Base-by-base conservation (phyloP, 2,329 filamentous ascomycete genomes). In the Nigrospora osmanthi region DNA sequence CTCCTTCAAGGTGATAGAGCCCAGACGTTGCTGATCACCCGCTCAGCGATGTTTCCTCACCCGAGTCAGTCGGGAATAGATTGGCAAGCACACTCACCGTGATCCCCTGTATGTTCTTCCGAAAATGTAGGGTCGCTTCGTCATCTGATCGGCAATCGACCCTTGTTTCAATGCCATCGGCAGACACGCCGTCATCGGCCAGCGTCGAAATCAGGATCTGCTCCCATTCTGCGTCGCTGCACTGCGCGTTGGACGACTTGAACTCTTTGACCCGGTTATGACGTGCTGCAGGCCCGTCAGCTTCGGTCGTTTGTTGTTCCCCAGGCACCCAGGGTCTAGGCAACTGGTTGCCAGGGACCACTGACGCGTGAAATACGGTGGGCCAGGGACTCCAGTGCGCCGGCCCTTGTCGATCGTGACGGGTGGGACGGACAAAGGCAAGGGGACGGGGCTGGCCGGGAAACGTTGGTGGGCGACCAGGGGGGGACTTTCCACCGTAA, bases 101-200 rank as follows among this genome's bases (percentile, higher is more conserved):
- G 53, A 89, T 86, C 37, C 81, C 83, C 50, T 80, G 72, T 35
- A 83, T 73, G 45, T 80, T 76, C 57, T 81, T 83, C 40, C 81
- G 75, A 46, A 89, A 66, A 7, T 76, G 78, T 49, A 90, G 71
- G 15, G 71, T 72, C n/a, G 87, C 68, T 16, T 66, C 59, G 46
- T 73, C 70, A 38, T 70, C 69, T 40, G 59, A 61, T 45, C 73
- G 67, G 38, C 85, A 68, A 4, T 78, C 71, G 17, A 83, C 84
- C 16, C 79, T 70, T 16, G 71, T 70, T 51, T 85, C 77, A 19
- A 86, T 71, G 47, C 75, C 74, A 15, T 73, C 63, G 38, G 75
- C 57, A 12, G 70, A 62, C 14, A 2, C 23, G 16, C 23, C 33
- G 35, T 15, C 35, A 37, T 71, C 66, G 43, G 80, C 67, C 32